phyloP scores from a whole-genome alignment of 208 protist genomes.

The Trypanosoma boissoni region DNA sequence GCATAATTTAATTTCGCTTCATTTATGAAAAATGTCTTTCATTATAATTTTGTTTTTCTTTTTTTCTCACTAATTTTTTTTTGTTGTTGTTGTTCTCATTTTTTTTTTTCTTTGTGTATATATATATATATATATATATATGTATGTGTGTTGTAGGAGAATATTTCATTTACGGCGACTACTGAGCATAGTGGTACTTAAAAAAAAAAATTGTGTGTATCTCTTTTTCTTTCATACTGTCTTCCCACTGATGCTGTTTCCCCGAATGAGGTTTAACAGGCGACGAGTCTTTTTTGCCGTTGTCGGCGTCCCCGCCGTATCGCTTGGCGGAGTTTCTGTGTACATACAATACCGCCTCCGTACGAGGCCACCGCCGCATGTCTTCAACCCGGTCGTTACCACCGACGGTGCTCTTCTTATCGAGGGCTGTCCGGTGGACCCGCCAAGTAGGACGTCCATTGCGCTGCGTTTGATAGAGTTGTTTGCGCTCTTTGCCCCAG shows the following conservation, averaged over 20 bases:
- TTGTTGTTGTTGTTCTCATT: constrained; percentile 7
- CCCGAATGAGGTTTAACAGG: not conserved
- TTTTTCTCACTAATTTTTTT: constrained; percentile 8
- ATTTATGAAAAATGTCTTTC: no score
- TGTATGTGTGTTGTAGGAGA: not conserved
- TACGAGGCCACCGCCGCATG: constrained; percentile 41
- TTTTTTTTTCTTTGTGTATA: constrained; percentile 1
- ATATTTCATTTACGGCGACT: not conserved
- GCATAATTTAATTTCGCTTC: no score
- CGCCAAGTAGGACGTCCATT: constrained; percentile 36
- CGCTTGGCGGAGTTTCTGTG: constrained; percentile 40
- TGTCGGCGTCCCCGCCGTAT: constrained; percentile 44
- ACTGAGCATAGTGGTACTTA: not conserved
- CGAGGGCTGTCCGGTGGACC: constrained; percentile 42
- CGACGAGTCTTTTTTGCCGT: constrained; percentile 13
- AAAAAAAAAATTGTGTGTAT: constrained; percentile 3
- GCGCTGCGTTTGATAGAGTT: constrained; percentile 56
- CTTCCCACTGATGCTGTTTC: constrained; percentile 18
- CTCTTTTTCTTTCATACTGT: constrained; percentile 21
- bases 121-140: not conserved
- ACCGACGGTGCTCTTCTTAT: constrained; percentile 60
- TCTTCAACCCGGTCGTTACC: constrained; percentile 69
- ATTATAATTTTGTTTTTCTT: not conserved
- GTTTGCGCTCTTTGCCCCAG: constrained; percentile 65
- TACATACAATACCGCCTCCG: constrained; percentile 71